Base-by-base conservation (phyloP, 257 asterid genomes). In the Fraxinus cuspidata region DNA sequence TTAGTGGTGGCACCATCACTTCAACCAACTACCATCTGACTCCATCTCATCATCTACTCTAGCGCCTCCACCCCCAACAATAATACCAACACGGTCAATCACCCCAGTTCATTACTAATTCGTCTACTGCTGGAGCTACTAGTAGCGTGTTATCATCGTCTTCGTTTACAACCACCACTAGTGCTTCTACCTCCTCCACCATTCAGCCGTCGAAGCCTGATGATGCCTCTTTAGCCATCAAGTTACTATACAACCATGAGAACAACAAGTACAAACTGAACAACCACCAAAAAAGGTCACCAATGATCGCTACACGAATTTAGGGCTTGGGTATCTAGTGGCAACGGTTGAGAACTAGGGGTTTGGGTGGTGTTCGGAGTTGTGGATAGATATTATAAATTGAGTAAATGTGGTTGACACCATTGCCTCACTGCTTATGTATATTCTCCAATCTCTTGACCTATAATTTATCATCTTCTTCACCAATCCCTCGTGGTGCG, bases 291-390 rank as follows among this genome's bases (percentile, higher is more conserved):
- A 92, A 74, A 90, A 85, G 80, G 75, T 88, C 6, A 88, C 96
- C 0, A 90, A 90, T 47, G 97, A 92, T 84, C 90, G 96, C 25
- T 93, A 90, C 86, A 92, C 97, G 1, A 92, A 92, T 32, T 32
- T 5, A 32, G 6, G 6, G 35, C 6, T 32, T 32, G 35, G 35
- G 6, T 32, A 32, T 32, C 35, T 32, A 32, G 35, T 4, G 35
- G 6, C 35, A 32, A 0, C 6, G 35, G 6, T 32, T 32, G 35
- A 4, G 35, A 32, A 0, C 0, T 32, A 4, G 35, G 35, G 35
- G 35, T 32, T 32, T 32, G 6, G 35, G 5, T 4, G 35, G 35
- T 32, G 35, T 32, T 32, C 4, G 35, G 5, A 4, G 5, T 32
- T 32, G 35, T 32, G 4, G 35, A 32, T 32, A 32, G 6, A 32